phyloP scores from a whole-genome alignment of 306 rosid species.

The Vigna trinervia region DNA sequence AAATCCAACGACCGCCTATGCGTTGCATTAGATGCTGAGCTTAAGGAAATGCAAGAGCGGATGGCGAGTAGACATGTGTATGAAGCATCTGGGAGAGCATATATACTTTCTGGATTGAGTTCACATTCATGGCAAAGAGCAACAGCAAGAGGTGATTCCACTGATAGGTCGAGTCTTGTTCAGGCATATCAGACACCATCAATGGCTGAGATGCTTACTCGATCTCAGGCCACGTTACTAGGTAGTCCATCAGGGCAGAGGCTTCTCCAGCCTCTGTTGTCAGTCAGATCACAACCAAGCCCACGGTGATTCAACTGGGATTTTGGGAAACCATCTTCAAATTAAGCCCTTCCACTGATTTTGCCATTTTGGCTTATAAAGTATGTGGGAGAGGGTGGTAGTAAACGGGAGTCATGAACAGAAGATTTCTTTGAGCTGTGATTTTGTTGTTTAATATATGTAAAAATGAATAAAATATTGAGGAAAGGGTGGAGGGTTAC shows the following conservation, averaged over 20 bases:
- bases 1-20: conserved; percentile 79
- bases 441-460: conserved; percentile 65
- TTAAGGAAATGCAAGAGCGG: conserved; percentile 96
- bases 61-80: conserved; percentile 94
- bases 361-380: conserved; percentile 49
- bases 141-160: conserved; percentile 97
- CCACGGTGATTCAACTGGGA: conserved; percentile 67
- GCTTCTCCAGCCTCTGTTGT: conserved; percentile 76
- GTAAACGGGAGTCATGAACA: conserved; percentile 52
- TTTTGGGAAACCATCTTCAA: conserved; percentile 45
- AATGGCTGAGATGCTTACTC: conserved; percentile 94
- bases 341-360: conserved; percentile 47
- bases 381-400: conserved; percentile 52
- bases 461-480: conserved; percentile 80
- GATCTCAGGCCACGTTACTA: conserved; percentile 83
- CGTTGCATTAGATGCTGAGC: conserved; percentile 92
- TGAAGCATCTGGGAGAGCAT: conserved; percentile 98
- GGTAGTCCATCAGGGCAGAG: conserved; percentile 89
- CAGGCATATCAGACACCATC: conserved; percentile 95
- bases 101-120: conserved; percentile 94
- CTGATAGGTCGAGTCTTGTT: conserved; percentile 82
- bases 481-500: conserved; percentile 63
- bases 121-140: conserved; percentile 99
- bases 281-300: conserved; percentile 72
- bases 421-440: conserved; percentile 61